Percentiles rank a stretch among this genome's conserved stretches.
phyloP scores from a whole-genome alignment of 768 basidiomycete species.

The Sarcodon sp. region DNA sequence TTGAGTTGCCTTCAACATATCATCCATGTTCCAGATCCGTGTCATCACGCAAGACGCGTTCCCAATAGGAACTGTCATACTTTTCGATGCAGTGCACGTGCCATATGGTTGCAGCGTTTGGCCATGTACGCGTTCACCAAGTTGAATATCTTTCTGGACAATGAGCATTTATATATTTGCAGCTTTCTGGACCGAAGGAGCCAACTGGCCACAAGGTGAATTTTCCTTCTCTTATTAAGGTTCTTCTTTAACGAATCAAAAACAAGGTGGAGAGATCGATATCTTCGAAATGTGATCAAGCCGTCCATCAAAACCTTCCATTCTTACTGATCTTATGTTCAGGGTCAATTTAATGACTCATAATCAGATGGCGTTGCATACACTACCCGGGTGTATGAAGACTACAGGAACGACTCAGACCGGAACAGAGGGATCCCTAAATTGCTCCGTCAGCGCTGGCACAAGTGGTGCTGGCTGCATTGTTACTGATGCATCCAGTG shows the following conservation, averaged over 20 bases:
- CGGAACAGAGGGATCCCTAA: slow-evolving; percentile 15
- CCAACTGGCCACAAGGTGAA: slow-evolving; percentile 10
- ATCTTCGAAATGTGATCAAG: slow-evolving; percentile 23
- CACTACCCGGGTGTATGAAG: slow-evolving; percentile 23
- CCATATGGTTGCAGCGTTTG: slow-evolving; percentile 52
- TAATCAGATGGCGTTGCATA: slow-evolving; percentile 51
- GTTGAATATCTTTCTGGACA: slow-evolving; percentile 10
- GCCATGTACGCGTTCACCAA: slow-evolving; percentile 12
- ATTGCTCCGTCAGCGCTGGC: too few relatives aligned
- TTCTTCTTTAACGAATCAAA: slow-evolving; percentile 19
- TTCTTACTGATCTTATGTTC: neutral
- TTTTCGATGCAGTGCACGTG: slow-evolving; percentile 31
- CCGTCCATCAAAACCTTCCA: neutral
- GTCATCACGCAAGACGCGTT: slow-evolving; percentile 30
- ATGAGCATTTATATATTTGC: neutral
- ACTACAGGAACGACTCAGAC: slow-evolving; percentile 16
- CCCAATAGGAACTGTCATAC: slow-evolving; percentile 30
- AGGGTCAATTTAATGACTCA: slow-evolving; percentile 33
- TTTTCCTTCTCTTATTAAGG: slow-evolving; percentile 8
- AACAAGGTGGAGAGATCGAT: slow-evolving; percentile 23
- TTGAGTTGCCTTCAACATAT: neutral
- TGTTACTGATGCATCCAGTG: slow-evolving; percentile 17
- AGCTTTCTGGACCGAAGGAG: neutral
- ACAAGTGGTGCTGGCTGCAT: slow-evolving; percentile 9
- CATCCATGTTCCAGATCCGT: slow-evolving; percentile 20